Conservation (phyloP, 805 yeast species). For the Candida manassasensis region DNA sequence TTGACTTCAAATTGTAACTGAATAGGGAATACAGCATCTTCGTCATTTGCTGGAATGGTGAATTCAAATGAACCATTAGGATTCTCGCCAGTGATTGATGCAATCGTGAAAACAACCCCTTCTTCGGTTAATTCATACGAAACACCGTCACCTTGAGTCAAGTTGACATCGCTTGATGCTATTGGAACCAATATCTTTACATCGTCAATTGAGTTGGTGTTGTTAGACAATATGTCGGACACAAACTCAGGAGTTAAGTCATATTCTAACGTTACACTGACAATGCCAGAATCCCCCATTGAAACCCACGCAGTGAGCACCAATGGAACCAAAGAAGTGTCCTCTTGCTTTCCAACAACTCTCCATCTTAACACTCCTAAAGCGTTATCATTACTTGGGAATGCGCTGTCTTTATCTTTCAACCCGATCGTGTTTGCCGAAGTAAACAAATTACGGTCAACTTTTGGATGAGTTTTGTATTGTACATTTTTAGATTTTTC, state of each 20-base stretch:
- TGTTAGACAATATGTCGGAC: slow-evolving; percentile 13
- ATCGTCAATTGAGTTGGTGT: slow-evolving; percentile 45
- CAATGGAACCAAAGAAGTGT: slow-evolving; percentile 57
- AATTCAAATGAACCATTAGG: slow-evolving; percentile 76
- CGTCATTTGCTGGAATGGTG: slow-evolving; percentile 66
- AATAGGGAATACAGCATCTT: slow-evolving; percentile 87
- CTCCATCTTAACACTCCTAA: slow-evolving; percentile 94
- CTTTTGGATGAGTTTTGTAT: slow-evolving; percentile 94
- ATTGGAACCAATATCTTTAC: slow-evolving; percentile 62
- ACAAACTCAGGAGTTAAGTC: slow-evolving; percentile 53
- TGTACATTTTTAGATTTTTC: slow-evolving; percentile 51
- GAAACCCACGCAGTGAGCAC: slow-evolving; percentile 81
- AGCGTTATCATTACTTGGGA: slow-evolving; percentile 88
- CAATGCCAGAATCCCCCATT: slow-evolving; percentile 48
- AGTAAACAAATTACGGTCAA: slow-evolving; percentile 71
- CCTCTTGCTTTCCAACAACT: slow-evolving; percentile 59
- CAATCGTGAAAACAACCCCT: slow-evolving; percentile 66
- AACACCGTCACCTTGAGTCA: slow-evolving; percentile 40
- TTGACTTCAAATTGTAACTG: slow-evolving; percentile 56
- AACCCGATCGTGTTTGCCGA: slow-evolving; percentile 57
- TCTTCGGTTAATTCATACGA: slow-evolving; percentile 58
- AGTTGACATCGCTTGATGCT: slow-evolving; percentile 49
- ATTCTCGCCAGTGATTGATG: slow-evolving; percentile 46
- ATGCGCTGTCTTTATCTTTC: slow-evolving; percentile 71
- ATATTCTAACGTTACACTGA: slow-evolving; percentile 83